A percentile compares a stretch with the other conserved stretches of the same genome.
phyloP scores from a whole-genome alignment of 1,284 basidiomycete species.

The Sporisorium scitamineum region DNA sequence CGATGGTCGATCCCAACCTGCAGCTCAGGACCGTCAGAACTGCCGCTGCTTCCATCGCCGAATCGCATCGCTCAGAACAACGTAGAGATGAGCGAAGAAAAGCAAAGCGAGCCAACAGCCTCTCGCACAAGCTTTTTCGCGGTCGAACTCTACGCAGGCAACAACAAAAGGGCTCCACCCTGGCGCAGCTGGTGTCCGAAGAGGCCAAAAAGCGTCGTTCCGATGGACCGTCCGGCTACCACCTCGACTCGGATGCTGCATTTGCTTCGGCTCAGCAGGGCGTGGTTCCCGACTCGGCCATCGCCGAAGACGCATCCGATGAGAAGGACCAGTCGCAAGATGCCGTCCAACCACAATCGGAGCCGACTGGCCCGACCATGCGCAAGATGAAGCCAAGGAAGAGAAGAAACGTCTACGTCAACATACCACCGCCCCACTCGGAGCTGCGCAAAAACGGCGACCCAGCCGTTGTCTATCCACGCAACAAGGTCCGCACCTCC shows the following conservation, averaged over 20 bases:
- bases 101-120: constrained; percentile 42
- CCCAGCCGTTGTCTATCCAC: constrained; percentile 80
- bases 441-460: constrained; percentile 82
- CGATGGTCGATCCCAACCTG: constrained; percentile 61
- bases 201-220: constrained; percentile 45
- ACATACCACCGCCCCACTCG: constrained; percentile 71
- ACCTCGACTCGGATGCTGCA: constrained; percentile 42
- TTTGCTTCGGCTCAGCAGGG: constrained; percentile 61
- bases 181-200: constrained; percentile 38
- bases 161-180: constrained; percentile 30
- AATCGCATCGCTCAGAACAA: constrained; percentile 62
- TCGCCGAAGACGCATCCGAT: constrained; percentile 29
- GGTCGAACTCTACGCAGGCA: constrained; percentile 49
- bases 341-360: constrained; percentile 5
- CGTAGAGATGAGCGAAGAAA: constrained; percentile 54
- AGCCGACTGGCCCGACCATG: constrained; percentile 42
- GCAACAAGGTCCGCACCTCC: constrained; percentile 95
- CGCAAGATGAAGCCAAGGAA: constrained; percentile 57
- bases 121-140: constrained; percentile 56
- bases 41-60: constrained; percentile 64
- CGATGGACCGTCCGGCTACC: constrained; percentile 35
- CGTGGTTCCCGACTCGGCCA: constrained; percentile 37
- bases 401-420: constrained; percentile 64
- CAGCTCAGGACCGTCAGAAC: constrained; percentile 64
- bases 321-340: constrained; percentile 14